phyloP scores from a whole-genome alignment of 345 rosid genomes.

The Dipteronia sinensis region DNA sequence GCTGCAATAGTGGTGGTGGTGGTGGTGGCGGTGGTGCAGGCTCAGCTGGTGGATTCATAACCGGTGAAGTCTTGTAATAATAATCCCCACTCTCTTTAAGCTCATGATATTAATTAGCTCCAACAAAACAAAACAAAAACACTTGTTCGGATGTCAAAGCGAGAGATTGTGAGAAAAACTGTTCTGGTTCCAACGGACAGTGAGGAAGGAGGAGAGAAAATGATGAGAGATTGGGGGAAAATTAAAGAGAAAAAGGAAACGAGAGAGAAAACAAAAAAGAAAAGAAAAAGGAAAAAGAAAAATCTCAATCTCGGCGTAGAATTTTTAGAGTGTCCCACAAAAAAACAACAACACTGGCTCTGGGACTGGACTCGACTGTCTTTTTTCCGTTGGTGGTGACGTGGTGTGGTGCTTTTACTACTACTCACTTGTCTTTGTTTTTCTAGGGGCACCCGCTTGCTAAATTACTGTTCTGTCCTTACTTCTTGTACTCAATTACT shows the following conservation, averaged over 20 bases:
- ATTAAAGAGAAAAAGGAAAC: constrained; percentile 4
- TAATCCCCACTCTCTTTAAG: constrained; percentile 48
- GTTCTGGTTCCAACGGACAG: constrained; percentile 81
- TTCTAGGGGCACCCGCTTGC: constrained; percentile 33
- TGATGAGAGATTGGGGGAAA: constrained; percentile 10
- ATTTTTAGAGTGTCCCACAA: constrained; percentile 29
- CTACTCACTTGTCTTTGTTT: not conserved
- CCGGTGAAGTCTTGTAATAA: constrained; percentile 43
- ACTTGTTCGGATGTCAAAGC: not conserved
- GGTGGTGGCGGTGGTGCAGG: constrained; percentile 37
- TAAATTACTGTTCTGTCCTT: constrained; percentile 28
- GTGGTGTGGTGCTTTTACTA: too few relatives aligned
- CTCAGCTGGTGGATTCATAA: constrained; percentile 85
- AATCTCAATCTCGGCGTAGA: constrained; percentile 24
- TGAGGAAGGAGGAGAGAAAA: constrained; percentile 26
- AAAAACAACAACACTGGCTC: constrained; percentile 8
- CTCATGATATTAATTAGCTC: constrained; percentile 52
- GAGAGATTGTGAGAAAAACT: constrained; percentile 29
- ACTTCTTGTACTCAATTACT: too few relatives aligned
- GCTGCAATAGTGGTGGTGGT: constrained; percentile 37
- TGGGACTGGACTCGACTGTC: not conserved
- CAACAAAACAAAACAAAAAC: not conserved
- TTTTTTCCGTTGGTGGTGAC: not conserved
- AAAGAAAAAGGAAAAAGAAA: constrained; percentile 7
- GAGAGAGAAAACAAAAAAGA: constrained; percentile 12